Evolutionary conservation across 495 filamentous ascomycete species (phyloP), one percentile per base, ranked within the genome.

Genomic region (Penicillium diatomitis): DNA sequence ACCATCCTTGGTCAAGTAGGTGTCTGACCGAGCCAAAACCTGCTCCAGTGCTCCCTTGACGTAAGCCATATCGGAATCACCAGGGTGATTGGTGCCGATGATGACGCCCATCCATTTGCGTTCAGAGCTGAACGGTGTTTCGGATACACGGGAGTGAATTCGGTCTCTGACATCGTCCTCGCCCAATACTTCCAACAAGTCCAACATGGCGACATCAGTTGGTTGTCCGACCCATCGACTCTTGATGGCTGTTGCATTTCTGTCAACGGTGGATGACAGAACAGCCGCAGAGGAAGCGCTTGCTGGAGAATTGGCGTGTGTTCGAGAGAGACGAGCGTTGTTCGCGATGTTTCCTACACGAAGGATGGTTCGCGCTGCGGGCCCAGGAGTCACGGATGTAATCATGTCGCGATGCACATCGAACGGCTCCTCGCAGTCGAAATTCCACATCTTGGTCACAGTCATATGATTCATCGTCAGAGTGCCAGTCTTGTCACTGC

Each of bases 71-170:
- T 91, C 84, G 4, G 78, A 57, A 28, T 71, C 70, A 45, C 60
- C 63, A 32, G 72, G 63, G 47, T 66, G 61, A 47, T 68, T 69
- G 3, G 71, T 74, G 32, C 83, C 82, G 53, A 95, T 88, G 2
- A 87, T 81, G 9, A 95, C 90, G 33, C 92, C 92, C 92, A 97
- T 99, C 91, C 92, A 99, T 67, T 96, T 99, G 41, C 89, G 80
- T 57, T 96, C 90, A 1, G 92, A 97, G 60, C 89, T 96, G 61
- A 99, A 99, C 0, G 92, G 90, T 2, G 86, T 89, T 60, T 97
- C 92, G 27, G 80, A 79, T 11, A 83, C 78, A 33, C 90, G 83
- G 31, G 76, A 78, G 35, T 88, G 86, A 46, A 95, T 82, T 9
- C 85, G 80, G 35, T 95, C 86, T 39, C 92, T 81, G 20, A 91